Evolutionary conservation across 2,329 filamentous ascomycete species (phyloP).

Genomic region (Alternaria gaisen): DNA sequence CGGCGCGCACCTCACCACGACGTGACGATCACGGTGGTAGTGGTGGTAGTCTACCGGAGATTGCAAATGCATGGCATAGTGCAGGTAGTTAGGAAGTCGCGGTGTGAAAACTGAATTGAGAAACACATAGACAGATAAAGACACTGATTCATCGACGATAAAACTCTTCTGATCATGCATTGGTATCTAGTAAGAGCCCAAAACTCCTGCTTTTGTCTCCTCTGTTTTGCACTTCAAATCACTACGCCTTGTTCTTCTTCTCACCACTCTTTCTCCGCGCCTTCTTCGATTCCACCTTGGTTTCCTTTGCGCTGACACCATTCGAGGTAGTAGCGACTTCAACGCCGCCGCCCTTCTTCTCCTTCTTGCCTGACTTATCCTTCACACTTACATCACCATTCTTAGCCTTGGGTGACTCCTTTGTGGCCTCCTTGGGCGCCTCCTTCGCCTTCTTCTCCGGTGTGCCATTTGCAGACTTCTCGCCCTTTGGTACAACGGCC

Average conservation of each 20-base stretch:
- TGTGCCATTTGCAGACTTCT: slow-evolving; percentile 28
- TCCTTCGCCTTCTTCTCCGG: slow-evolving; percentile 14
- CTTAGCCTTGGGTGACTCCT: slow-evolving; percentile 28
- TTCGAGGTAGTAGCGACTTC: slow-evolving; percentile 19
- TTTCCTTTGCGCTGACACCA: slow-evolving; percentile 19
- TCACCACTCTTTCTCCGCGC: slow-evolving; percentile 32
- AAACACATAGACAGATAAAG: not conserved
- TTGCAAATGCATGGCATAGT: not conserved
- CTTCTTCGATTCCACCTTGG: slow-evolving; percentile 26
- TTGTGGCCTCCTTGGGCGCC: slow-evolving; percentile 10
- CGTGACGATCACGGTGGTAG: not conserved
- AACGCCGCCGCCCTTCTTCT: slow-evolving; percentile 21
- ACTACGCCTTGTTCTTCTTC: slow-evolving; percentile 32
- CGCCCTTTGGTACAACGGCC: slow-evolving; percentile 37
- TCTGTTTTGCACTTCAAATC: not conserved
- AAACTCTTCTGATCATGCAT: not conserved
- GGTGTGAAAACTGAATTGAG: not conserved
- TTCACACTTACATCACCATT: slow-evolving; percentile 27
- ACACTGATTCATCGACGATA: not conserved
- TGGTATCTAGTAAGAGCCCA: slow-evolving; percentile 3
- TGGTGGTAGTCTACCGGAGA: not conserved
- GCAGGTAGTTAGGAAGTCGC: not conserved
- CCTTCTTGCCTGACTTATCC: slow-evolving; percentile 17
- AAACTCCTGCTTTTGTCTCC: not conserved
- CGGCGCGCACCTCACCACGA: not conserved